Percentiles rank a stretch among this genome's conserved stretches.
phyloP scores from a whole-genome alignment of 2,329 filamentous ascomycete species.

The Exophiala oligosperma region DNA sequence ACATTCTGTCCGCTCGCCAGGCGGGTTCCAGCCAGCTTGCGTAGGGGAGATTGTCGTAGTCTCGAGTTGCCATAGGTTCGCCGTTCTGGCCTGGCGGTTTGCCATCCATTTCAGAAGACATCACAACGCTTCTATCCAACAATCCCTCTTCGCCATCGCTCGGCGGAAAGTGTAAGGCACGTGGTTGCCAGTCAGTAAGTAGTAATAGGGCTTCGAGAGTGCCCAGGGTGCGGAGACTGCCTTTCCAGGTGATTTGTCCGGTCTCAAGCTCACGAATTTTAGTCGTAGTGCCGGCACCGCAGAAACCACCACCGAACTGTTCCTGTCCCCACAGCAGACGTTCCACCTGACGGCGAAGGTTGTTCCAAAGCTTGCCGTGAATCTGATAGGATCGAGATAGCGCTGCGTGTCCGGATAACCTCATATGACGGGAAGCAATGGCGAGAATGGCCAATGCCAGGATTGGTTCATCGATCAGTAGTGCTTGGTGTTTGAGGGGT shows the following conservation, averaged over 20 bases:
- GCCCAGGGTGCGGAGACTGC: constrained; percentile 82
- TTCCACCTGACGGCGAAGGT: constrained; percentile 92
- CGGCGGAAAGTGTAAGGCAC: constrained; percentile 87
- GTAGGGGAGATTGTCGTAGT: constrained; percentile 60
- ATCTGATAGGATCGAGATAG: constrained; percentile 85
- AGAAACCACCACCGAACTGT: constrained; percentile 87
- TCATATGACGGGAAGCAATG: constrained; percentile 83
- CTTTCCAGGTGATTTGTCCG: constrained; percentile 58
- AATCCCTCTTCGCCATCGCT: constrained; percentile 66
- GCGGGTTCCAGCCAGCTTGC: constrained; percentile 96
- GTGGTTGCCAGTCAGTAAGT: constrained; percentile 94
- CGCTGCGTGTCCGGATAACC: constrained; percentile 75
- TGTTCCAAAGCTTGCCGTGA: constrained; percentile 93
- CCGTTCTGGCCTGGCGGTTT: constrained; percentile 41
- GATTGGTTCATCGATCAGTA: constrained; percentile 89
- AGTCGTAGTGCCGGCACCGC: constrained; percentile 63
- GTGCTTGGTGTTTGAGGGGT: constrained; percentile 73
- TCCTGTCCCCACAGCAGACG: constrained; percentile 94
- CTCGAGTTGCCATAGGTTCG: constrained; percentile 35
- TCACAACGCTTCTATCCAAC: constrained; percentile 68
- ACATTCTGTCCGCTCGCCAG: constrained; percentile 71
- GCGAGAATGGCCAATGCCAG: constrained; percentile 88
- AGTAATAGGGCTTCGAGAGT: constrained; percentile 94
- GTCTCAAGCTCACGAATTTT: constrained; percentile 67
- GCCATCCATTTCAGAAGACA: constrained; percentile 48